These are phyloP conservation scores for Penicillium sp. DNA, from an alignment of 2,329 filamentous ascomycete species.

Conservation along the genomic window DNA sequence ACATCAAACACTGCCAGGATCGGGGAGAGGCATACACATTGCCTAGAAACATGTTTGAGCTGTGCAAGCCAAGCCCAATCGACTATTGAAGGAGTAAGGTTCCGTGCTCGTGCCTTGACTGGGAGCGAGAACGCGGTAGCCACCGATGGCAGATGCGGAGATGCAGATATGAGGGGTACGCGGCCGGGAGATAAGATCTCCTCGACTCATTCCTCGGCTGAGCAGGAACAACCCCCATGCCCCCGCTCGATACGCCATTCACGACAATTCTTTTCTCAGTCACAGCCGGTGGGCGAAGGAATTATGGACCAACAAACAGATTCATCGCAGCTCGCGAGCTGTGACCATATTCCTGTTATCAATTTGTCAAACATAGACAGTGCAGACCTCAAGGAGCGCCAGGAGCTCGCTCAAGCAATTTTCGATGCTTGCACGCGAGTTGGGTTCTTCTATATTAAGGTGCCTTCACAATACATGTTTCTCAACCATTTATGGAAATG, in stretches of 20 bases:
- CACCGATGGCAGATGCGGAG: neutral
- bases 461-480: slow-evolving; percentile 1
- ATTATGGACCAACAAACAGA: slow-evolving; percentile 5
- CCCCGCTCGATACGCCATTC: neutral
- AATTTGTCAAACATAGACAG: slow-evolving; percentile 48
- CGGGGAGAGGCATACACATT: neutral
- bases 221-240: neutral
- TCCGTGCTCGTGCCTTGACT: neutral
- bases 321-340: slow-evolving; percentile 15
- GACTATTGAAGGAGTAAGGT: neutral
- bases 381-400: slow-evolving; percentile 36
- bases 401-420: slow-evolving; percentile 44
- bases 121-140: neutral
- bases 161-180: slow-evolving; percentile 2
- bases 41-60: neutral
- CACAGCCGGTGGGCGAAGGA: neutral
- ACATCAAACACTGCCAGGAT: too few species aligned
- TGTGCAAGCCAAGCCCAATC: neutral
- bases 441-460: slow-evolving; percentile 51
- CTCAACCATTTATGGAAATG: neutral
- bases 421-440: slow-evolving; percentile 42
- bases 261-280: neutral
- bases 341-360: slow-evolving; percentile 45
- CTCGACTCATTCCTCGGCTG: neutral
- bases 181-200: neutral